These are phyloP conservation scores for Beauveria scarabaeidicola DNA, from an alignment of 2,329 filamentous ascomycete species.

Conservation along the genomic window DNA sequence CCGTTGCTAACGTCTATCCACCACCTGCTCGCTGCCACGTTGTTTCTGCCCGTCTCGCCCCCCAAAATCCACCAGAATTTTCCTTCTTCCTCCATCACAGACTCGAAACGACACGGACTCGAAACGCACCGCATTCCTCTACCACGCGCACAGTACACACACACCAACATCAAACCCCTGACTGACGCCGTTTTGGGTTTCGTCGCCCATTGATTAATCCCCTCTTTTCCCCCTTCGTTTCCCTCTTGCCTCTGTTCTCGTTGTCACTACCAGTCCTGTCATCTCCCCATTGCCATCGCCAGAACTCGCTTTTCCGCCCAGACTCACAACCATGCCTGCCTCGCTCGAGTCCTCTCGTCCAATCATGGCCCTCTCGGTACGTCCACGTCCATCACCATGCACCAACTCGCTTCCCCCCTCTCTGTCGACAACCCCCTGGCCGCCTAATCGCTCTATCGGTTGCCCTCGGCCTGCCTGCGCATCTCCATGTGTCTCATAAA, in stretches of 20 bases:
- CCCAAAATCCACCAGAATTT: not conserved
- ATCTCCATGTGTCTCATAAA: conserved; percentile 4
- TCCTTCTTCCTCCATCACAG: not conserved
- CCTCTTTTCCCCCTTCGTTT: not conserved
- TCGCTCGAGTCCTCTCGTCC: conserved; percentile 53
- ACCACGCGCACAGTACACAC: not conserved
- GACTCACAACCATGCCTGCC: conserved; percentile 39
- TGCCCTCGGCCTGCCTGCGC: not conserved
- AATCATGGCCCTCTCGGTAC: conserved; percentile 55
- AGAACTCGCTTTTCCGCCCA: not conserved
- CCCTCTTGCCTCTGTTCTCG: not conserved
- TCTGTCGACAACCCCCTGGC: conserved; percentile 4
- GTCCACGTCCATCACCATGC: conserved; percentile 17
- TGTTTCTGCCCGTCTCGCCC: no score
- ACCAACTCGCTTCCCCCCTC: conserved; percentile 1
- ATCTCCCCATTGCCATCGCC: not conserved
- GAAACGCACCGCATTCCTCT: not conserved
- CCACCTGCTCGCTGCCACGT: no score
- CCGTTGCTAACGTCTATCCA: no score
- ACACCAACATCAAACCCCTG: not conserved
- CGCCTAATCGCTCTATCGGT: not conserved
- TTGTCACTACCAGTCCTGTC: not conserved
- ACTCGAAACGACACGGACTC: not conserved
- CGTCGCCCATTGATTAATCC: conserved; percentile 1
- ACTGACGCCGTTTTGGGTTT: not conserved